Conservation (phyloP, 306 rosid species). For the Mimosa pudica region DNA sequence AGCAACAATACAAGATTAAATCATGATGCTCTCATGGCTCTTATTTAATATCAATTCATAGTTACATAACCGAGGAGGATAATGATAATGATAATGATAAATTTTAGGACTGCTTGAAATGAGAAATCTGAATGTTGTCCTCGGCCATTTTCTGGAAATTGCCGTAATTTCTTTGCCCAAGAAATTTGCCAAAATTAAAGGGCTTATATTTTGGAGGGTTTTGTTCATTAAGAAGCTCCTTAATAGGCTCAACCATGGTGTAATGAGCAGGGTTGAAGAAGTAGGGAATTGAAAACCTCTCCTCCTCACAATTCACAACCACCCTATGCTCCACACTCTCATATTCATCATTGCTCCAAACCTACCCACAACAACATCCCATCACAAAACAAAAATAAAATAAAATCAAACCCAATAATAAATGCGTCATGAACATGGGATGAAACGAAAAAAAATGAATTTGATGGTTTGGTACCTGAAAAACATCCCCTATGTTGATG, state of each 20-base stretch:
- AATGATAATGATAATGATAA: neutral
- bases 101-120: constrained; percentile 37
- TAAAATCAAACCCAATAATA: neutral
- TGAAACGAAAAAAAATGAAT: too few relatives aligned
- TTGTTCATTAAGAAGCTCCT: constrained; percentile 45
- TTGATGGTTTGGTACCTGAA: constrained; percentile 12
- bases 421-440: neutral
- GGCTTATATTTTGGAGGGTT: constrained; percentile 54
- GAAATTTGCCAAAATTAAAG: constrained; percentile 57
- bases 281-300: constrained; percentile 57
- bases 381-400: neutral
- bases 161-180: constrained; percentile 36
- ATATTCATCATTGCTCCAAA: constrained; percentile 40
- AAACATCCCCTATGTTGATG: constrained; percentile 45
- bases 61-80: neutral
- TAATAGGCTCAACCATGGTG: constrained; percentile 52
- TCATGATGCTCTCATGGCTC: neutral
- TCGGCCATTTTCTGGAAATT: constrained; percentile 52
- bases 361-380: neutral
- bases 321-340: constrained; percentile 41
- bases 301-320: constrained; percentile 42
- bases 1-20: too few relatives aligned
- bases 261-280: constrained; percentile 62
- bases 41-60: neutral
- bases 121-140: constrained; percentile 50